A percentile compares a stretch with the other conserved stretches of the same genome.
Evolutionary conservation across 78 protist genomes (phyloP).

Genomic region (Polysphondylium violaceum): DNA sequence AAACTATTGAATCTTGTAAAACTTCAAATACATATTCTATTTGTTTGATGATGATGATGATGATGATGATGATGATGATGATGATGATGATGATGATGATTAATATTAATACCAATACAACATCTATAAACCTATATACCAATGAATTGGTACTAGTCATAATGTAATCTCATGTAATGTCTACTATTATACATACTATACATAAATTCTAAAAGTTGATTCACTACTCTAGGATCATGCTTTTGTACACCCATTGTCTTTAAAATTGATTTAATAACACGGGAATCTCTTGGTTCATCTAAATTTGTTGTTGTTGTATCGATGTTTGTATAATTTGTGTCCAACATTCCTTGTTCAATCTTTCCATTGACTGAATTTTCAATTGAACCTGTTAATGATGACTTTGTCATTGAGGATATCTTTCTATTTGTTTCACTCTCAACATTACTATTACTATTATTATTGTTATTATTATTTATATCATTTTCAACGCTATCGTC

Average conservation of each 20-base stretch:
- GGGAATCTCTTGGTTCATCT: slow-evolving; percentile 69
- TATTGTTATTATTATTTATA: no score
- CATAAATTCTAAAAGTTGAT: slow-evolving; percentile 73
- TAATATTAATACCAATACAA: not conserved
- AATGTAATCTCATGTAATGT: not conserved
- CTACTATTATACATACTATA: slow-evolving; percentile 13
- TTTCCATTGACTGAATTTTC: slow-evolving; percentile 14
- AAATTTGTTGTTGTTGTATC: slow-evolving; percentile 64
- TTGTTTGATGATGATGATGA: not conserved
- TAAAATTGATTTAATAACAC: slow-evolving; percentile 66
- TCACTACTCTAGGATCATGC: slow-evolving; percentile 67
- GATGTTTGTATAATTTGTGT: slow-evolving; percentile 34
- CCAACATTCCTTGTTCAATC: not conserved
- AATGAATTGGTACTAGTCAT: no score
- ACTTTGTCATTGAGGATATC: slow-evolving; percentile 16
- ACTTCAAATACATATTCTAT: slow-evolving; percentile 70
- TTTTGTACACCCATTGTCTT: slow-evolving; percentile 74
- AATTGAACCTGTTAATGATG: slow-evolving; percentile 2
- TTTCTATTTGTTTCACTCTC: not conserved
- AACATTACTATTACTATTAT: not conserved
- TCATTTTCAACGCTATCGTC: no score
- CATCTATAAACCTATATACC: no score
- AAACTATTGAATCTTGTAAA: slow-evolving; percentile 52
- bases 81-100: not conserved
- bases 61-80: not conserved